A percentile compares a stretch with the other conserved stretches of the same genome.
These are phyloP conservation scores for Lolium rigidum DNA, from an alignment of 176 grass and related monocot species.

Conservation along the genomic window DNA sequence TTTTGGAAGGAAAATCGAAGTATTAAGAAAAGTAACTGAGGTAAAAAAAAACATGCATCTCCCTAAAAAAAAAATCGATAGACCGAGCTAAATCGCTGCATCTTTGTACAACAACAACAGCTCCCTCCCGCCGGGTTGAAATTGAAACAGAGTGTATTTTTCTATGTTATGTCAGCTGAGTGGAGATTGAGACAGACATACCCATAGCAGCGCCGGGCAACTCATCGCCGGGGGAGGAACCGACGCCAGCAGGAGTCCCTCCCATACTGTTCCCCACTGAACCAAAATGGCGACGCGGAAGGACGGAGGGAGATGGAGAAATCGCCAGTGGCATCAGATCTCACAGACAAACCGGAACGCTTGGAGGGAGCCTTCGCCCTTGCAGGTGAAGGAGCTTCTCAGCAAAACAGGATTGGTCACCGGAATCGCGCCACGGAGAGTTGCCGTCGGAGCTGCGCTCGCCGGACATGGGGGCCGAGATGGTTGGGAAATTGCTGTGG, in stretches of 20 bases:
- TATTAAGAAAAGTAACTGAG: too few species aligned
- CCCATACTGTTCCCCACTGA: neutral
- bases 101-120: too few species aligned
- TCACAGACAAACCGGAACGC: neutral
- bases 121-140: too few species aligned
- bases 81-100: too few species aligned
- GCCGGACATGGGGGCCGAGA: neutral
- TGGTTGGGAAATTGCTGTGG: too few species aligned
- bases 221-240: neutral
- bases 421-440: neutral
- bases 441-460: neutral
- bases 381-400: neutral
- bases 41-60: too few species aligned
- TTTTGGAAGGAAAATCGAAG: too few species aligned
- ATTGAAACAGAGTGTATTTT: neutral
- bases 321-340: too few species aligned
- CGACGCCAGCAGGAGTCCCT: neutral
- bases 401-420: neutral
- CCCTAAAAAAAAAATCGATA: too few species aligned
- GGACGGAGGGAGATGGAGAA: neutral
- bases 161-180: neutral
- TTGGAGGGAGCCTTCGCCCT: neutral
- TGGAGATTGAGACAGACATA: neutral
- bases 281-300: neutral
- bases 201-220: neutral